Percentiles rank a stretch among this genome's conserved stretches.
phyloP scores from a whole-genome alignment of 192 early-diverging fungal genomes.

The Coemansia sp. region DNA sequence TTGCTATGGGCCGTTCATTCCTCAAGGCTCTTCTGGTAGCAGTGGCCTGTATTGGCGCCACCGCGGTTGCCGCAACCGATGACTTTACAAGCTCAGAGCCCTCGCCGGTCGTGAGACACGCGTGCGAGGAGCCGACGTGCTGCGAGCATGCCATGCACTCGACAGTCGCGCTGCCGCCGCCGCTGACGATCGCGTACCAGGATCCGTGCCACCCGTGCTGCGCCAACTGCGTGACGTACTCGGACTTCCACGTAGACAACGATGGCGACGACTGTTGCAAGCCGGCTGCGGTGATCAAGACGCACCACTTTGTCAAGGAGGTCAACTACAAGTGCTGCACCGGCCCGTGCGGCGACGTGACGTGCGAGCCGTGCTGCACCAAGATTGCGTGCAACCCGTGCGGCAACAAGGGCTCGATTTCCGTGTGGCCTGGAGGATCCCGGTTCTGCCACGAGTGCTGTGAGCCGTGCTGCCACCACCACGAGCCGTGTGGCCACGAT shows the following conservation, averaged over 20 bases:
- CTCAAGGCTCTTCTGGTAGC: slow-evolving; percentile 18
- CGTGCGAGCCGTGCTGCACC: slow-evolving; percentile 52
- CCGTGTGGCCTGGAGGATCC: slow-evolving; percentile 37
- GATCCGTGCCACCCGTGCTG: slow-evolving; percentile 50
- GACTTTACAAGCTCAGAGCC: slow-evolving; percentile 28
- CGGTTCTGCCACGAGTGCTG: slow-evolving; percentile 25
- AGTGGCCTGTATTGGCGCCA: slow-evolving; percentile 13
- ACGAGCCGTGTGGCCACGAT: slow-evolving; percentile 14
- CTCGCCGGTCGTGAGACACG: slow-evolving; percentile 4
- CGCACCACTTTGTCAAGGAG: slow-evolving; percentile 50
- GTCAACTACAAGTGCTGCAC: slow-evolving; percentile 56
- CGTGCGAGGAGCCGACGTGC: slow-evolving; percentile 10
- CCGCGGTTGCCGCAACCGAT: slow-evolving; percentile 11
- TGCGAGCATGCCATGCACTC: slow-evolving; percentile 13
- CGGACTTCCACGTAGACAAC: slow-evolving; percentile 44
- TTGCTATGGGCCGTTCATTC: slow-evolving; percentile 24
- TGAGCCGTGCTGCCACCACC: slow-evolving; percentile 3
- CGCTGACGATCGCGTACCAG: slow-evolving; percentile 49
- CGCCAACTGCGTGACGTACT: slow-evolving; percentile 48
- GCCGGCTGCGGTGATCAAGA: slow-evolving; percentile 52
- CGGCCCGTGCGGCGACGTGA: slow-evolving; percentile 45
- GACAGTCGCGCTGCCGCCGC: slow-evolving; percentile 36
- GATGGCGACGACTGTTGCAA: slow-evolving; percentile 51
- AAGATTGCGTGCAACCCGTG: slow-evolving; percentile 49
- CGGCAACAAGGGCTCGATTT: slow-evolving; percentile 24